Conservation (phyloP, 192 early-diverging fungal genomes). For the Backusella mclennaniae region DNA sequence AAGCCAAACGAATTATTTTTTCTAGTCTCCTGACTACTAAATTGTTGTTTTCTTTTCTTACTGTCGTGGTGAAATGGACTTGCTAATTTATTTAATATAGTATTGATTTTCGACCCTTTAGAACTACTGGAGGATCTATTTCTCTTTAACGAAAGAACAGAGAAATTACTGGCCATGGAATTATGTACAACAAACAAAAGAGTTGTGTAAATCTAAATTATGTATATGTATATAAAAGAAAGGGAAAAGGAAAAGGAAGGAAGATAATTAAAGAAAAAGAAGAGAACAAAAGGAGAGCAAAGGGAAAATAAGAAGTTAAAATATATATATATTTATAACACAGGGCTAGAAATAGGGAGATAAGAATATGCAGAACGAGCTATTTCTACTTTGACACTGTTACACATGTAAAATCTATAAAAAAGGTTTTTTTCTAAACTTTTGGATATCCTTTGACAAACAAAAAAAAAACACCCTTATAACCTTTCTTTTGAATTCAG, state of each 20-base stretch:
- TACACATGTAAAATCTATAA: conserved; percentile 3
- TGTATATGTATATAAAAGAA: conserved; percentile 2
- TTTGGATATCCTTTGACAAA: background rate
- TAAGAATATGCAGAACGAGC: conserved; percentile 14
- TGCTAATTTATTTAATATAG: conserved; percentile 11
- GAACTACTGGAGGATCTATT: conserved; percentile 13
- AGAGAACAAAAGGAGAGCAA: conserved; percentile 7
- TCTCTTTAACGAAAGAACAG: conserved; percentile 15
- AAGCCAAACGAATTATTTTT: background rate
- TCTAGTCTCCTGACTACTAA: conserved; percentile 1
- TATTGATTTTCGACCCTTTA: background rate
- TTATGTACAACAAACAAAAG: background rate
- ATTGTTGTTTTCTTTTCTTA: conserved; percentile 5
- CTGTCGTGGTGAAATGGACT: conserved; percentile 11
- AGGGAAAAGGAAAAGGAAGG: background rate
- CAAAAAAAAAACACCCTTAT: background rate
- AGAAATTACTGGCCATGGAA: conserved; percentile 12
- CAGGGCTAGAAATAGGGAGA: background rate
- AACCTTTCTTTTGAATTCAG: background rate
- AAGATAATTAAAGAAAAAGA: background rate
- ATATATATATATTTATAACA: background rate
- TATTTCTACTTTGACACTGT: background rate
- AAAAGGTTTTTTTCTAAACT: conserved; percentile 8
- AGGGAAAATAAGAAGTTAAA: background rate
- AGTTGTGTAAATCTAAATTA: background rate